Base-by-base conservation (phyloP, 1,284 basidiomycete genomes). In the Paramarasmius palmivorus region DNA sequence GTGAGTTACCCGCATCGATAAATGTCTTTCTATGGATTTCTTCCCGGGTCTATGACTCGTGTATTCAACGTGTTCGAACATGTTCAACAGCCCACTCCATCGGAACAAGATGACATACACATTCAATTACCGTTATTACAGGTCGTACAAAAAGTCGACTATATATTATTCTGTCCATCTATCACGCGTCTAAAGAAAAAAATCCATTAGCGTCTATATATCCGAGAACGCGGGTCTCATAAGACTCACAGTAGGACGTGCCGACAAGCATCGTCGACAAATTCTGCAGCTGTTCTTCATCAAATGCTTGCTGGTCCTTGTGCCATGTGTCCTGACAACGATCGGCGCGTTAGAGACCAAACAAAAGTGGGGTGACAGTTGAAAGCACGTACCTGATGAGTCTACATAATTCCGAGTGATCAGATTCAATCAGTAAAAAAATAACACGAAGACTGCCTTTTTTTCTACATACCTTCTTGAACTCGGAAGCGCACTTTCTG, bases 221-320 rank as follows among this genome's bases (percentile, higher is more conserved):
- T 32, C 51, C 41, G 57, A 17, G 35, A 14, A 8, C 17, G 22
- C 8, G 38, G 17, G 49, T 50, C 45, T 54, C 37, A 32, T 6
- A 10, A 9, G 10, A 73, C 83, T 73, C 67, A 92, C 92, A 95
- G 65, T 96, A 96, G 1, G 91, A 93, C 37, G 92, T 94, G 23
- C 93, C 93, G 20, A 93, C 90, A 41, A 95, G 77, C 80, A 95
- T 92, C 41, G 90, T 91, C 39, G 92, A 92, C 62, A 97, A 79
- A 60, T 85, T 88, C 65, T 90, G 87, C 39, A 95, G 70, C 66
- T 96, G 93, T 65, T 96, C 94, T 68, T 95, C 92, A 61, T 91
- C 84, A 70, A 99, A 98, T 56, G 83, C 82, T 58, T 86, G 80
- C 69, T 95, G 90, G 70, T 98, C 95, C 63, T 91, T 92, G 60